Base-by-base conservation (phyloP, 2,329 filamentous ascomycete genomes). In the Drechslerella coelobrocha region DNA sequence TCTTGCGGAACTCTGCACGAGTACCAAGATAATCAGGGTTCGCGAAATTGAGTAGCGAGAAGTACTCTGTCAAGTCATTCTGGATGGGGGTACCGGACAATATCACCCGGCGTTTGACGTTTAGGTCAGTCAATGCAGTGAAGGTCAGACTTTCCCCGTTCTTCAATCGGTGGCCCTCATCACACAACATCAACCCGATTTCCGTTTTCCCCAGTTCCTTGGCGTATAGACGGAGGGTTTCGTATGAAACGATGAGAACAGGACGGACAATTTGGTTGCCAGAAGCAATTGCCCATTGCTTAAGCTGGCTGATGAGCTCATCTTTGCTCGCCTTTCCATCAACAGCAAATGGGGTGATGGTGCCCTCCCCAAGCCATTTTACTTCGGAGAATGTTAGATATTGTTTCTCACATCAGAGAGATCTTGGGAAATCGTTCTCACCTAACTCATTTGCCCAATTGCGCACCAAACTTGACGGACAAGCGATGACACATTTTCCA, bases 51-150 rank as follows among this genome's bases (percentile, higher is more conserved):
- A 97, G 89, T 8, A 99, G 84, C 2, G 94, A 88, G 76, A 97
- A 99, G 79, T 99, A 99, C 78, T 99, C 94, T 0, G 93, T 95
- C n/a, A 99, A 81, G 78, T 99, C 94, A 76, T 99, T 99, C 77
- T 99, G 94, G 66, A 99, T 99, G 0, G 94, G 94, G 0, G 94
- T 99, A 68, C 94, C 94, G 0, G 94, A 97, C 14, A 99, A 83
- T 74, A 99, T 99, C 47, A 99, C 93, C 24, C 94, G 87, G 65
- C 92, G 86, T 43, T 89, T 89, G 26, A 99, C 94, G 76, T 97
- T 95, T 14, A 99, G 83, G 71, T 86, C 89, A 76, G 96, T 97
- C 53, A 99, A 82, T 0, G 94, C 92, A 24, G 85, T 92, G 78
- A 97, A 99, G 0, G 94, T 97, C 79, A 95, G 91, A 76, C 90